Evolutionary conservation across 1,139 yeast species (phyloP).

Genomic region (Meyerozyma smithsonii): DNA sequence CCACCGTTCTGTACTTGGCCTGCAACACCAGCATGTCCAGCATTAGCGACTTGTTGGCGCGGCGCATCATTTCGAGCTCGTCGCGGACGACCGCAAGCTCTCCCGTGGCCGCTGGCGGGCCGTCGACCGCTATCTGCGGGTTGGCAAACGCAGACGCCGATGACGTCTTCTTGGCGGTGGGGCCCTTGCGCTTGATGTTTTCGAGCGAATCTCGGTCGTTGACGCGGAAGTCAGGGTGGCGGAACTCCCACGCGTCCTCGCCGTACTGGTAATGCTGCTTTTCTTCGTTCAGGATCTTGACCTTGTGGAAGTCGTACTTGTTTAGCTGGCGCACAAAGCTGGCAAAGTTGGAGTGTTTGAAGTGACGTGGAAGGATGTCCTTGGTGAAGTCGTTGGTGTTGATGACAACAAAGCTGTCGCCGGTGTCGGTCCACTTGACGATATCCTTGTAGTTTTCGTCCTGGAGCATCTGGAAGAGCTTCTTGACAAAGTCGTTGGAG

Average conservation of each 20-base stretch:
- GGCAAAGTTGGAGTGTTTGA: constrained; percentile 86
- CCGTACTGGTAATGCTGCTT: constrained; percentile 55
- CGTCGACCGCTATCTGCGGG: constrained; percentile 5
- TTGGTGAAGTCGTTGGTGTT: constrained; percentile 64
- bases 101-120: not conserved
- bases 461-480: constrained; percentile 78
- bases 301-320: constrained; percentile 52
- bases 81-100: constrained; percentile 14
- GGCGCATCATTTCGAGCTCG: constrained; percentile 35
- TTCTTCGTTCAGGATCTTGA: constrained; percentile 60
- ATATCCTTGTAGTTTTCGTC: constrained; percentile 67
- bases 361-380: constrained; percentile 47
- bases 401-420: constrained; percentile 82
- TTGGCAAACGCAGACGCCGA: not conserved
- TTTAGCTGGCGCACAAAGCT: constrained; percentile 91
- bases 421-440: constrained; percentile 78
- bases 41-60: constrained; percentile 36
- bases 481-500: constrained; percentile 72
- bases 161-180: constrained; percentile 41
- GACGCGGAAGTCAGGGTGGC: constrained; percentile 79
- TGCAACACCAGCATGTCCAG: constrained; percentile 45
- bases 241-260: constrained; percentile 91
- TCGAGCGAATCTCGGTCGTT: constrained; percentile 70
- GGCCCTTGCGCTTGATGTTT: constrained; percentile 76
- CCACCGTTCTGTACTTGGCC: constrained; percentile 58